Conservation (phyloP, 352 stramenopile genomes). For the Phytophthora sojae region DNA sequence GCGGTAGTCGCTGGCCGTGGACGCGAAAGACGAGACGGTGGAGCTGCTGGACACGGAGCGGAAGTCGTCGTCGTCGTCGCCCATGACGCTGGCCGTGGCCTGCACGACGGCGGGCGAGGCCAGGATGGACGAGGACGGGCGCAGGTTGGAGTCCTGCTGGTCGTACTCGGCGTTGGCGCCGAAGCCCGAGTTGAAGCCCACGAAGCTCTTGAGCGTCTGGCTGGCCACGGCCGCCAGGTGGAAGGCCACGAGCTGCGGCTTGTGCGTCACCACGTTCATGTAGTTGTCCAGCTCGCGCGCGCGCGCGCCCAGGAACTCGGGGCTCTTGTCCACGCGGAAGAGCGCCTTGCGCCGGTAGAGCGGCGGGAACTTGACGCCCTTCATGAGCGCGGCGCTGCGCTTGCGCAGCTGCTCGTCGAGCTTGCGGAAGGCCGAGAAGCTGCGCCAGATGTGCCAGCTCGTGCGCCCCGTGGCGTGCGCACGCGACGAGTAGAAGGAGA, state of each 20-base stretch:
- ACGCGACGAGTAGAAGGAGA: slow-evolving; percentile 81
- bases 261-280: slow-evolving; percentile 64
- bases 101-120: slow-evolving; percentile 52
- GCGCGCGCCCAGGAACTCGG: slow-evolving; percentile 69
- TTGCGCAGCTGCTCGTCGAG: slow-evolving; percentile 85
- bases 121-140: slow-evolving; percentile 73
- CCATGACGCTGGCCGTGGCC: slow-evolving; percentile 72
- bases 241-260: slow-evolving; percentile 78
- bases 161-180: slow-evolving; percentile 78
- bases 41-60: slow-evolving; percentile 73
- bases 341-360: slow-evolving; percentile 73
- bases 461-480: slow-evolving; percentile 68
- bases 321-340: slow-evolving; percentile 71
- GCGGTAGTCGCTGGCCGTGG: slow-evolving; percentile 65
- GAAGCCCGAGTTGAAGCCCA: slow-evolving; percentile 79
- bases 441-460: slow-evolving; percentile 87
- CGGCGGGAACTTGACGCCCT: slow-evolving; percentile 87
- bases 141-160: slow-evolving; percentile 58
- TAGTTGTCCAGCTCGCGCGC: slow-evolving; percentile 83
- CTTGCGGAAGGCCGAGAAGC: slow-evolving; percentile 83
- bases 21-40: slow-evolving; percentile 69
- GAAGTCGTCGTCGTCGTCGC: slow-evolving; percentile 84
- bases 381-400: slow-evolving; percentile 72
- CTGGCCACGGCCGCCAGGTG: slow-evolving; percentile 74
- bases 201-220: slow-evolving; percentile 84